Conservation (phyloP, 2,329 filamentous ascomycete genomes). For the Daldinia sp. region DNA sequence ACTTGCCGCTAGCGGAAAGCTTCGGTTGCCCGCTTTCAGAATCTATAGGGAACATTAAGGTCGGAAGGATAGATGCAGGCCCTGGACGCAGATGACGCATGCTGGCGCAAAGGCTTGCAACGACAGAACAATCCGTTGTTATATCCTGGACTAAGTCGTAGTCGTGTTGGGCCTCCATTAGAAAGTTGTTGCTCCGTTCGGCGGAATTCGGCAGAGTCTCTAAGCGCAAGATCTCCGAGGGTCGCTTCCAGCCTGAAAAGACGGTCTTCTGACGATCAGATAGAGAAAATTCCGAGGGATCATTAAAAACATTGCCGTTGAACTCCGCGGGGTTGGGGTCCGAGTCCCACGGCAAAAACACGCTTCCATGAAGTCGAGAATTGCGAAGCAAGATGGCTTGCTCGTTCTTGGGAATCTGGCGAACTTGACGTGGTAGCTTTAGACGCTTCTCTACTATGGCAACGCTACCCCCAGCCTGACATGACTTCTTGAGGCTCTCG, state of each 20-base stretch:
- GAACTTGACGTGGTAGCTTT: slow-evolving; percentile 55
- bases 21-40: slow-evolving; percentile 62
- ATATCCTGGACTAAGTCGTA: slow-evolving; percentile 94
- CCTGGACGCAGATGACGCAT: slow-evolving; percentile 75
- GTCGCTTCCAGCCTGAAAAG: slow-evolving; percentile 86
- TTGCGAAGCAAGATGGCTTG: slow-evolving; percentile 78
- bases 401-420: slow-evolving; percentile 73
- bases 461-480: slow-evolving; percentile 33
- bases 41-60: slow-evolving; percentile 80
- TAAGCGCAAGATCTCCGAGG: slow-evolving; percentile 69
- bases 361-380: slow-evolving; percentile 81
- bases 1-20: slow-evolving; percentile 83
- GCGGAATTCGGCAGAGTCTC: slow-evolving; percentile 4
- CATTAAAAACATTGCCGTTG: slow-evolving; percentile 69
- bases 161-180: slow-evolving; percentile 55
- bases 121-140: slow-evolving; percentile 95
- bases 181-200: slow-evolving; percentile 18
- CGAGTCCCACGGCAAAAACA: slow-evolving; percentile 85
- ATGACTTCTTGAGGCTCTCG: slow-evolving; percentile 73
- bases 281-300: slow-evolving; percentile 73
- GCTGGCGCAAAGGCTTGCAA: slow-evolving; percentile 89
- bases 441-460: slow-evolving; percentile 39
- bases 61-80: slow-evolving; percentile 72
- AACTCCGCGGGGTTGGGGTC: slow-evolving; percentile 71
- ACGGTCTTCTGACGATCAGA: slow-evolving; percentile 77